phyloP scores from a whole-genome alignment of 2,329 filamentous ascomycete genomes.

The Botrytis paeoniae region DNA sequence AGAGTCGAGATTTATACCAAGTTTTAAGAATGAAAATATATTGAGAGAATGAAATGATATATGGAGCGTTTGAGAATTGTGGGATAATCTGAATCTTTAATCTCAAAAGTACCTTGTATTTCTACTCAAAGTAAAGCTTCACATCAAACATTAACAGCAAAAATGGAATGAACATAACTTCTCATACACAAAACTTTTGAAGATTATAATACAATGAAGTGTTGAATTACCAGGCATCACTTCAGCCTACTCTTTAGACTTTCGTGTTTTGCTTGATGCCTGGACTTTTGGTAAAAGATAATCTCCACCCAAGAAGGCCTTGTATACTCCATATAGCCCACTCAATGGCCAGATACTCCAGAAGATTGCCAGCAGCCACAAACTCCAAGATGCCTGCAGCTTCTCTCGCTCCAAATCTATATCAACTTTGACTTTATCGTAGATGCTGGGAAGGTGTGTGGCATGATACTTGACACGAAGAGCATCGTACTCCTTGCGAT shows the following conservation, averaged over 20 bases:
- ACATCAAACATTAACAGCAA: rapidly evolving
- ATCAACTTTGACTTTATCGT: constrained; percentile 65
- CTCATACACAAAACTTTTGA: not conserved
- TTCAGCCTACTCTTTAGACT: not conserved
- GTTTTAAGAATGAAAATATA: too few species aligned
- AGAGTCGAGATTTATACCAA: too few species aligned
- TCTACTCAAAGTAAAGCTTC: not conserved
- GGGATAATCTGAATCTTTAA: not conserved
- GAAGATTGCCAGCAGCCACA: constrained; percentile 25
- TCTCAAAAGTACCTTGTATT: not conserved
- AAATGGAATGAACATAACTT: not conserved
- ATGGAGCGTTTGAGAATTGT: not conserved
- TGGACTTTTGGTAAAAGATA: constrained; percentile 30
- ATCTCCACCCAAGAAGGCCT: constrained; percentile 31
- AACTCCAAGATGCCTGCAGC: constrained; percentile 1
- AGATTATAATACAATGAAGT: not conserved
- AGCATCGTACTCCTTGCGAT: constrained; percentile 55
- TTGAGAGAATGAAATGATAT: not conserved
- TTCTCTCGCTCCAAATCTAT: constrained; percentile 38
- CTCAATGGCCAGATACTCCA: constrained; percentile 36
- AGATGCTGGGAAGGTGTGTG: constrained; percentile 63
- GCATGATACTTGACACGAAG: constrained; percentile 63
- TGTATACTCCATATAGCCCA: constrained; percentile 35
- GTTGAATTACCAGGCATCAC: not conserved
- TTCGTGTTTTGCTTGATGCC: not conserved